Base-by-base conservation (phyloP, 345 rosid genomes). In the Angophora floribunda region DNA sequence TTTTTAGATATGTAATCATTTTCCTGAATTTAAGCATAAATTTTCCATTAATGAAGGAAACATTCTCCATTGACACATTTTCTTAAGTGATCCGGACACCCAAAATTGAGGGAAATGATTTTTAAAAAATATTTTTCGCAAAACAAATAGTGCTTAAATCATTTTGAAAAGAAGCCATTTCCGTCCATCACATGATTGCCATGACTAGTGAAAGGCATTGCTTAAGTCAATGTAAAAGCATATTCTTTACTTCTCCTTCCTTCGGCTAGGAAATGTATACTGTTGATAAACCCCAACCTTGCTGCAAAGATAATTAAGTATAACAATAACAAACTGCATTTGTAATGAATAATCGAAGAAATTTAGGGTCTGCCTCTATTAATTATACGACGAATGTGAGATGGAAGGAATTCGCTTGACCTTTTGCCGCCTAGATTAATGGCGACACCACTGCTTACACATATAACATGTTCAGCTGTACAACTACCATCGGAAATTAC, bases 1-100 rank as follows among this genome's bases (percentile, higher is more conserved):
- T 55, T 55, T 55, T 22, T 0, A 22, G 21, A 3, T 0, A 55
- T 21, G 0, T 8, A 55, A 55, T 22, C 0, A 55, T 0, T 55
- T 55, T 55, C 61, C 22, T 22, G 61, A 21, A 22, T 55, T 55
- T 22, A 55, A 55, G 61, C 21, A 22, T 9, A 28, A 5, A 22
- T 55, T 55, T 22, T 55, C 0, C 28, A 21, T 9, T 9, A 28
- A 55, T 0, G 21, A 22, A 28, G 22, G 6, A 55, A 55, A 55
- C 0, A 55, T 55, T 55, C 9, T 55, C 0, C 28, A 55, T 9
- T 9, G 28, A 55, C 0, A 55, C 0, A 55, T 55, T 55, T 22
- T 22, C 28, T 55, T 2, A 55, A 47, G 49, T 0, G 61, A 1
- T 55, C 6, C 61, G 21, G 22, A 55, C 0, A 0, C 61, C 61